Conservation (phyloP, 1,284 basidiomycete species). For the Mycosarcoma maydis region DNA sequence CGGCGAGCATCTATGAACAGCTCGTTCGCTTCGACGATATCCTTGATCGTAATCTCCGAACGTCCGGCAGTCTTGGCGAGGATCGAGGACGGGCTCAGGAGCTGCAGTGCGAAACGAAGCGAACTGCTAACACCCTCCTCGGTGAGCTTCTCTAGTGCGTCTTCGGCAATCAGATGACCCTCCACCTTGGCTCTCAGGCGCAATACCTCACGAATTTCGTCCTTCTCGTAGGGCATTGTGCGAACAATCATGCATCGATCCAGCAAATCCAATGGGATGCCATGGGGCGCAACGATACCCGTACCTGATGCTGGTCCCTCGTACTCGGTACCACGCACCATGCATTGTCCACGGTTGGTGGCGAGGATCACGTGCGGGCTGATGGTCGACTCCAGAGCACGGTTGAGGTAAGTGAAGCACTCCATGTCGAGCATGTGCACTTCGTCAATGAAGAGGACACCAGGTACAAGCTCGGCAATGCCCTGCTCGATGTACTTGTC, state of each 20-base stretch:
- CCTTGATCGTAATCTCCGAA: slow-evolving; percentile 82
- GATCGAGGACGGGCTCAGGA: slow-evolving; percentile 91
- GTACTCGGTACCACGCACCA: slow-evolving; percentile 84
- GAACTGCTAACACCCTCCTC: slow-evolving; percentile 84
- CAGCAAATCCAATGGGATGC: slow-evolving; percentile 90
- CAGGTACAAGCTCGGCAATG: slow-evolving; percentile 95
- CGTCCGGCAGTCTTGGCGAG: slow-evolving; percentile 81
- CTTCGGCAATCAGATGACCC: slow-evolving; percentile 79
- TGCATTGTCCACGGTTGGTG: slow-evolving; percentile 90
- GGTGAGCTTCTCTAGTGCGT: slow-evolving; percentile 83
- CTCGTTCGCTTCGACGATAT: slow-evolving; percentile 83
- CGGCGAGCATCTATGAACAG: slow-evolving; percentile 91
- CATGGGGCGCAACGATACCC: slow-evolving; percentile 91
- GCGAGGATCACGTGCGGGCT: slow-evolving; percentile 96
- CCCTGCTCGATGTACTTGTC: slow-evolving; percentile 97
- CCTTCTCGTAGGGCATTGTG: slow-evolving; percentile 83
- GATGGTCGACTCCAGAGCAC: slow-evolving; percentile 92
- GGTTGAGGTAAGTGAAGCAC: slow-evolving; percentile 98
- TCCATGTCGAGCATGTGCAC: slow-evolving; percentile 99
- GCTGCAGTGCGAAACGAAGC: slow-evolving; percentile 87
- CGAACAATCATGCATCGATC: slow-evolving; percentile 98
- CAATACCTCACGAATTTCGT: slow-evolving; percentile 87
- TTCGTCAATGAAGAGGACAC: slow-evolving; percentile 98
- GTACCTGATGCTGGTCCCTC: slow-evolving; percentile 67
- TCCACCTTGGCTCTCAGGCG: slow-evolving; percentile 87